Evolutionary conservation across 2,329 filamentous ascomycete genomes (phyloP).

Genomic region (Ophiognomonia clavigignenti-juglandacearum): DNA sequence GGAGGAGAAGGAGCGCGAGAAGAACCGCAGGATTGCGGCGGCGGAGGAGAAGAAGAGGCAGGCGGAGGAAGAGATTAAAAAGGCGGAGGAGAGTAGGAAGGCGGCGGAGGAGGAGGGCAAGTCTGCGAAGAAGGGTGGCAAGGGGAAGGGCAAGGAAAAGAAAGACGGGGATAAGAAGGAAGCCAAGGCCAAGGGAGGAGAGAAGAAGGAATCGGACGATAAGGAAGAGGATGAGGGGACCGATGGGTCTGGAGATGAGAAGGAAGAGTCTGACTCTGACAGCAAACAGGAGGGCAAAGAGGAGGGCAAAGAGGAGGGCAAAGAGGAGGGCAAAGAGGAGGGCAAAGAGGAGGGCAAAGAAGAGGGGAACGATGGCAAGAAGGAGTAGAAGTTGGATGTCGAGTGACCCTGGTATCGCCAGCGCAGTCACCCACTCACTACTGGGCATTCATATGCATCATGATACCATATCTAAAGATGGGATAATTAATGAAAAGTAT

Average conservation of each 20-base stretch:
- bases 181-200: conserved; percentile 1
- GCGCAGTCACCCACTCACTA: too few species aligned
- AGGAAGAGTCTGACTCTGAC: conserved; percentile 14
- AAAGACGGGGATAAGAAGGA: conserved; percentile 12
- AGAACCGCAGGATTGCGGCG: conserved; percentile 32
- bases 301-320: conserved; percentile 9
- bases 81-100: conserved; percentile 11
- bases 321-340: conserved; percentile 8
- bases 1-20: conserved; percentile 36
- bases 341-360: conserved; percentile 12
- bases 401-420: too few species aligned
- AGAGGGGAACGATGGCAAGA: conserved; percentile 9
- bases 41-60: conserved; percentile 32
- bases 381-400: conserved; percentile 12
- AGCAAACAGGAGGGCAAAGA: conserved; percentile 9
- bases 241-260: conserved; percentile 14
- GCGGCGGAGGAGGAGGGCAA: not conserved
- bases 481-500: too few species aligned
- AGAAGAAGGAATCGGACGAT: not conserved
- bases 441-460: too few species aligned
- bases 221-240: too few species aligned
- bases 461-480: not conserved
- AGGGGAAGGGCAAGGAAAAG: too few species aligned
- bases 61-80: conserved; percentile 18
- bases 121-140: not conserved